Conservation (phyloP, 2,329 filamentous ascomycete genomes). For the Paraphaeosphaeria minitans region DNA sequence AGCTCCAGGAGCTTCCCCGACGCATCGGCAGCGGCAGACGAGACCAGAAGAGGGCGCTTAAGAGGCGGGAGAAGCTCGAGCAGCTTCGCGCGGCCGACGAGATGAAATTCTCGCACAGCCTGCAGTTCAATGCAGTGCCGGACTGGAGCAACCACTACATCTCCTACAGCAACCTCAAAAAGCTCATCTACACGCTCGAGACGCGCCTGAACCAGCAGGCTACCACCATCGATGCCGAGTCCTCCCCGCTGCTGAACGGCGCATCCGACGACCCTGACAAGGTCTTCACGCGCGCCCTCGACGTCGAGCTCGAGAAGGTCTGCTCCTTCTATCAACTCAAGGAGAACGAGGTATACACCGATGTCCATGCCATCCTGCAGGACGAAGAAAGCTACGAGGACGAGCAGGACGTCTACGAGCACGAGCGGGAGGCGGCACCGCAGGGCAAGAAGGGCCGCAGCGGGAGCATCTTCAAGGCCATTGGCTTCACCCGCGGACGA, state of each 20-base stretch:
- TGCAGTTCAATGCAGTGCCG: slow-evolving; percentile 99
- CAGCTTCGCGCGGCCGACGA: slow-evolving; percentile 77
- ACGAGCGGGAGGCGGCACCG: slow-evolving; percentile 45
- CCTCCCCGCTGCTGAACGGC: slow-evolving; percentile 76
- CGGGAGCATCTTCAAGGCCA: slow-evolving; percentile 59
- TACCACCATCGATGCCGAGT: slow-evolving; percentile 72
- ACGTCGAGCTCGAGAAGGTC: slow-evolving; percentile 92
- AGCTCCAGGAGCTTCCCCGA: slow-evolving; percentile 37
- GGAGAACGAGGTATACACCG: slow-evolving; percentile 82
- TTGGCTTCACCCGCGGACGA: slow-evolving; percentile 53
- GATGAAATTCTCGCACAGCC: slow-evolving; percentile 99
- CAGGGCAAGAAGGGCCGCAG: slow-evolving; percentile 49
- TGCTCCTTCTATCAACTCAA: slow-evolving; percentile 88
- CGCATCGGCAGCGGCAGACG: slow-evolving; percentile 8
- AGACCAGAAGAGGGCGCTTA: slow-evolving; percentile 44
- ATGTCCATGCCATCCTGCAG: slow-evolving; percentile 75
- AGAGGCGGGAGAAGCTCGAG: slow-evolving; percentile 67
- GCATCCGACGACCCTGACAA: slow-evolving; percentile 73
- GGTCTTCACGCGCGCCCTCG: slow-evolving; percentile 80
- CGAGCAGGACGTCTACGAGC: slow-evolving; percentile 51
- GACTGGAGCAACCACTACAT: slow-evolving; percentile 99
- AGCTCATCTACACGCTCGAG: slow-evolving; percentile 97
- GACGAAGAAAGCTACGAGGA: slow-evolving; percentile 74
- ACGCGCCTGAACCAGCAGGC: slow-evolving; percentile 73
- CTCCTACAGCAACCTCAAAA: slow-evolving; percentile 98